phyloP scores from a whole-genome alignment of 2,329 filamentous ascomycete genomes.

The Talaromyces sp. region DNA sequence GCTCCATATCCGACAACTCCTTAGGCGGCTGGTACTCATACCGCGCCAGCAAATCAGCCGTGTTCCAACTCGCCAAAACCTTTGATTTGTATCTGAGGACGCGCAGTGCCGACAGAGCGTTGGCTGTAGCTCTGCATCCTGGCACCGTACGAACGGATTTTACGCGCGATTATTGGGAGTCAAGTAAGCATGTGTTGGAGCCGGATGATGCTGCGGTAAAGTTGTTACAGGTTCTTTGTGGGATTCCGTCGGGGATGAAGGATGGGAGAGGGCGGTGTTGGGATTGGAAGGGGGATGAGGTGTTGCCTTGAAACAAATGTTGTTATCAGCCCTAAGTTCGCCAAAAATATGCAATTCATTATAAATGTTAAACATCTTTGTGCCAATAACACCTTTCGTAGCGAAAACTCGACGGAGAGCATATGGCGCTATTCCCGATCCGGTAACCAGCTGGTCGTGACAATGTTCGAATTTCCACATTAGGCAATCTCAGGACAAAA shows the following conservation, averaged over 20 bases:
- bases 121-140: conserved; percentile 72
- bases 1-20: conserved; percentile 68
- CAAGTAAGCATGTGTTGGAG: conserved; percentile 65
- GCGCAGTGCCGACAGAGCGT: conserved; percentile 59
- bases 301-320: conserved; percentile 49
- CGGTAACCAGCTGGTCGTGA: conserved; percentile 1
- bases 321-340: background rate
- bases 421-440: background rate
- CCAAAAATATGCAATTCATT: background rate
- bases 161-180: conserved; percentile 68
- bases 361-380: background rate
- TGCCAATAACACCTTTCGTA: background rate
- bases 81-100: conserved; percentile 66
- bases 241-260: conserved; percentile 37
- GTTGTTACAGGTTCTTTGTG: conserved; percentile 59
- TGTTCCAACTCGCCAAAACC: conserved; percentile 69
- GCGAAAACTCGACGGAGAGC: background rate
- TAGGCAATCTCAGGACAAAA: background rate
- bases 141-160: conserved; percentile 77
- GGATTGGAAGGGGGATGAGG: conserved; percentile 68
- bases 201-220: conserved; percentile 65
- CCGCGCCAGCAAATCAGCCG: conserved; percentile 70
- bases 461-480: background rate
- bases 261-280: conserved; percentile 63
- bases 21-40: conserved; percentile 82